A percentile compares a stretch with the other conserved stretches of the same genome.
Conservation (phyloP, 2,329 filamentous ascomycete species). For the Aureobasidium sp. region DNA sequence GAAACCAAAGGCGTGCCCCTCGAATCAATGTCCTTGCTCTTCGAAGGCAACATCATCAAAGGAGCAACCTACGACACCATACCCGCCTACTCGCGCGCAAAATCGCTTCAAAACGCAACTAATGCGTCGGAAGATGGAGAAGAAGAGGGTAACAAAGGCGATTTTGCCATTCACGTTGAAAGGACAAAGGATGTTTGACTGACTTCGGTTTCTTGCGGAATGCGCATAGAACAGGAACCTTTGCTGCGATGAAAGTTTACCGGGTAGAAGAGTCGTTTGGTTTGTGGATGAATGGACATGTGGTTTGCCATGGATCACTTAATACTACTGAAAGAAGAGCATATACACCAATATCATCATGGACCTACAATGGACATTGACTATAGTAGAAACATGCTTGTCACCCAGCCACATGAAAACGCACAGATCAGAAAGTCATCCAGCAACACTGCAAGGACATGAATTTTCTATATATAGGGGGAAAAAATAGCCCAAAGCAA, state of each 20-base stretch:
- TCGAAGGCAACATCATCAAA: slow-evolving; percentile 36
- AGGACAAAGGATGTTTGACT: background rate
- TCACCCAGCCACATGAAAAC: too few species aligned
- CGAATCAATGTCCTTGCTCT: slow-evolving; percentile 36
- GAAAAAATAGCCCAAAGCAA: too few species aligned
- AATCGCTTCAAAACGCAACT: background rate
- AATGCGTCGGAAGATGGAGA: background rate
- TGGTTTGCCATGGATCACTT: too few species aligned
- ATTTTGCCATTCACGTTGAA: background rate
- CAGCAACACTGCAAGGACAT: too few species aligned
- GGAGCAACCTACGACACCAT: slow-evolving; percentile 35
- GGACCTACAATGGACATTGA: too few species aligned
- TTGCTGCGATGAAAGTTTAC: background rate
- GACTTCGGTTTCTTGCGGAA: background rate
- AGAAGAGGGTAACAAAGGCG: background rate
- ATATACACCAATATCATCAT: too few species aligned
- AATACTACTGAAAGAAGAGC: too few species aligned
- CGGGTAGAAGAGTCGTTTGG: background rate
- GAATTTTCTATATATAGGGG: too few species aligned
- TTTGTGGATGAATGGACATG: too few species aligned
- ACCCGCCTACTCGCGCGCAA: slow-evolving; percentile 32
- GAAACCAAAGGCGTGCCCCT: slow-evolving; percentile 40
- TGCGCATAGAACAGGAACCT: background rate
- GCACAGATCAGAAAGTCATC: too few species aligned
- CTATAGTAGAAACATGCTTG: too few species aligned